Percentiles rank a stretch among this genome's conserved stretches.
Conservation (phyloP, 1,139 yeast species). For the Saccharomyces hybrid region DNA sequence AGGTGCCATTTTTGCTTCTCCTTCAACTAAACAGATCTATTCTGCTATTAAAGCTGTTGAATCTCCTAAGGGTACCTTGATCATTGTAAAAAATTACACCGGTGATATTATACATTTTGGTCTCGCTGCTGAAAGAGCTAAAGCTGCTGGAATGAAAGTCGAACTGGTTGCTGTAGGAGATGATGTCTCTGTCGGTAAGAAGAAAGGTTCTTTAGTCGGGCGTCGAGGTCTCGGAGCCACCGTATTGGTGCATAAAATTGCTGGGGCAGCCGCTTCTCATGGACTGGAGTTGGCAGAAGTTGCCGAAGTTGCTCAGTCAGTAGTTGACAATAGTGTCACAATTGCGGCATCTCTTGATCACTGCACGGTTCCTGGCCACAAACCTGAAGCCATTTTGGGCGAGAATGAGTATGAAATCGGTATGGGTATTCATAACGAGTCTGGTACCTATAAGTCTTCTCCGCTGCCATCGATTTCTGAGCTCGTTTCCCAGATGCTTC, state of each 20-base stretch:
- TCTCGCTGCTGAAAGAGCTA: slow-evolving; percentile 72
- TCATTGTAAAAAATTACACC: slow-evolving; percentile 76
- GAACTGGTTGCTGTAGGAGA: slow-evolving; percentile 70
- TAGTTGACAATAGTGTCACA: slow-evolving; percentile 39
- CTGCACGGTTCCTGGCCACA: slow-evolving; percentile 45
- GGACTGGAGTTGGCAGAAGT: slow-evolving; percentile 34
- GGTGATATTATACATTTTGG: slow-evolving; percentile 87
- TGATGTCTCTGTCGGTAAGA: slow-evolving; percentile 49
- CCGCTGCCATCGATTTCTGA: slow-evolving; percentile 40
- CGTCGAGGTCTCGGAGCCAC: slow-evolving; percentile 46
- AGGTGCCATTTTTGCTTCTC: slow-evolving; percentile 79
- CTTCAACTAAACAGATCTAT: slow-evolving; percentile 73
- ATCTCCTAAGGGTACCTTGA: slow-evolving; percentile 52
- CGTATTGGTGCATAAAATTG: slow-evolving; percentile 38
- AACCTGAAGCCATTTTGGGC: slow-evolving; percentile 34
- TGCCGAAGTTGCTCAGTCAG: slow-evolving; percentile 35
- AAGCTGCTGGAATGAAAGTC: slow-evolving; percentile 57
- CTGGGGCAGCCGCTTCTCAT: slow-evolving; percentile 42
- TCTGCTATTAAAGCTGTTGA: slow-evolving; percentile 44
- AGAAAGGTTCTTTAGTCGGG: slow-evolving; percentile 41
- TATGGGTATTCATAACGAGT: slow-evolving; percentile 49
- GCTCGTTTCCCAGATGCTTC: slow-evolving; percentile 36
- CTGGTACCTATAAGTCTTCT: slow-evolving; percentile 39
- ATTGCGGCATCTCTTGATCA: slow-evolving; percentile 48
- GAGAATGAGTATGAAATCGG: slow-evolving; percentile 42